phyloP scores from a whole-genome alignment of 2,329 filamentous ascomycete species.

The Phialophora macrospora region DNA sequence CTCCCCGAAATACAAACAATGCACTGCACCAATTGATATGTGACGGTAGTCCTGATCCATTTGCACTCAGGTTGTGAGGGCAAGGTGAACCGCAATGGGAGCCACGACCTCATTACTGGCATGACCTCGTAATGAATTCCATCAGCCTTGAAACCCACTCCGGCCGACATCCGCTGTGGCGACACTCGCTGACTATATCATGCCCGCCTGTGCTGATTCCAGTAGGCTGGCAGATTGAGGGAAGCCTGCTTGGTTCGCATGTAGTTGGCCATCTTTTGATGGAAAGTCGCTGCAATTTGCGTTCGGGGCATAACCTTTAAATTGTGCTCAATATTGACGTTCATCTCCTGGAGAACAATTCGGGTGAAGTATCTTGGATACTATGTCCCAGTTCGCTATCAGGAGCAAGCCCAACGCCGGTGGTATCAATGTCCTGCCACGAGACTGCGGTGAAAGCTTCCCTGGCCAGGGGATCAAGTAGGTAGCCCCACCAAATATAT shows the following conservation, averaged over 20 bases:
- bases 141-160: background rate
- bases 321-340: background rate
- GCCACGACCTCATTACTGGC: no score
- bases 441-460: constrained; percentile 4
- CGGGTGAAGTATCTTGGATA: background rate
- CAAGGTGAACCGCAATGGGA: background rate
- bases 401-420: background rate
- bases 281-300: background rate
- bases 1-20: no score
- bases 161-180: background rate
- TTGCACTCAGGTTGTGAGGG: background rate
- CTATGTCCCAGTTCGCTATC: background rate
- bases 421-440: background rate
- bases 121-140: no score
- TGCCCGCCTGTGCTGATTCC: background rate
- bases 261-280: background rate
- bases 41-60: background rate
- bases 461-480: constrained; percentile 1
- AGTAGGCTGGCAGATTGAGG: no score
- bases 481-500: constrained; percentile 3
- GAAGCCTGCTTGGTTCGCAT: background rate
- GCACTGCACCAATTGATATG: no score
- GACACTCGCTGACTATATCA: background rate
- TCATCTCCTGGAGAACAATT: background rate
- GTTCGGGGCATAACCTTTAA: background rate